Base-by-base conservation (phyloP, 2,329 filamentous ascomycete genomes). In the Aureobasidium melanogenum region DNA sequence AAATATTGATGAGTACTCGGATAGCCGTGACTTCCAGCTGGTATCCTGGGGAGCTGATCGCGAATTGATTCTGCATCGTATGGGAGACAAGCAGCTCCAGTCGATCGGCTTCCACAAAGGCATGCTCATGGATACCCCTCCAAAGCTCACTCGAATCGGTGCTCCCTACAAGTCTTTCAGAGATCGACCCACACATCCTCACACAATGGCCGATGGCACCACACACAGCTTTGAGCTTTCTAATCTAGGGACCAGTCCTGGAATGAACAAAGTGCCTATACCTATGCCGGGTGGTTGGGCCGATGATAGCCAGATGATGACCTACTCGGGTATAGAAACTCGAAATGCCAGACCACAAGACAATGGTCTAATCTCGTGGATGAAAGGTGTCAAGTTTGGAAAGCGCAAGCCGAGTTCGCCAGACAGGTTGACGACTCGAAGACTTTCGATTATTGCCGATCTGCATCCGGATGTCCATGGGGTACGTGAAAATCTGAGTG, bases 11-110 rank as follows among this genome's bases (percentile, higher is more conserved):
- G 83, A 90, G 59, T 82, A 83, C n/a, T 75, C 88, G 48, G 92
- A 97, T 68, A 80, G 91, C 64, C 84, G 93, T 67, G 92, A 97
- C 57, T 97, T 96, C 65, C 92, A 97, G 72, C 80, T 97, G 19
- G 89, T 97, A 0, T 92, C 92, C 0, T 97, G 92, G 92, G 91
- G 91, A 28, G 87, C 89, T 52, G 93, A 97, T 71, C 88, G 88
- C 66, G 84, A 91, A 68, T 78, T 97, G 32, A 86, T 88, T 52
- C 79, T 97, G 30, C 89, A 96, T 70, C 86, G 85, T 51, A 82
- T 91, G 22, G 82, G 89, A 43, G 76, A 84, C 0, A 77, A 84
- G 28, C 77, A 86, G 32, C 77, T 94, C 0, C 79, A 83, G 62
- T 79, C 82, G 1, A 87, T 95, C 17, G 90, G 89, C 3, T 88